phyloP scores from a whole-genome alignment of 2,329 filamentous ascomycete species.

The Fulvia fulva region DNA sequence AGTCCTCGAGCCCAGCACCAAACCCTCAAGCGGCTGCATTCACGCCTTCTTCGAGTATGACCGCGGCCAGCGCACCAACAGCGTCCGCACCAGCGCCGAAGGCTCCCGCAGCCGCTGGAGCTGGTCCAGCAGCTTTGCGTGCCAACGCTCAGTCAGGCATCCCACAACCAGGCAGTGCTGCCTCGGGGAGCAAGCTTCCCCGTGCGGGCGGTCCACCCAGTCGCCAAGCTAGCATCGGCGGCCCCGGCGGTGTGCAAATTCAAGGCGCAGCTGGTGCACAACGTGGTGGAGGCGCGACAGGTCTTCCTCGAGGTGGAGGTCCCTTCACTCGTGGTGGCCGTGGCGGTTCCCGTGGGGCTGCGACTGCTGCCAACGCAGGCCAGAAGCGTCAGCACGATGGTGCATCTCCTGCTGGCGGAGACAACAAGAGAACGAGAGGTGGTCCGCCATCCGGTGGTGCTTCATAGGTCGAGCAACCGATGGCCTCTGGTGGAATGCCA shows the following conservation, averaged over 20 bases:
- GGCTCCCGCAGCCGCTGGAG: conserved; percentile 8
- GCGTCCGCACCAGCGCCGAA: conserved; percentile 5
- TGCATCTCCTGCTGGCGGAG: conserved; percentile 23
- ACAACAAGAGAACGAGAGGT: conserved; percentile 31
- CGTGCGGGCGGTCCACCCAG: conserved; percentile 1
- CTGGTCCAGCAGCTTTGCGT: conserved; percentile 10
- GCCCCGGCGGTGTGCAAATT: conserved; percentile 11
- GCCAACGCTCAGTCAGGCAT: conserved; percentile 14
- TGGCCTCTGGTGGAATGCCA: neutral
- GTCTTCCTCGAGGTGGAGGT: conserved; percentile 21
- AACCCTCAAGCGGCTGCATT: conserved; percentile 20
- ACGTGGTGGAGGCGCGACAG: conserved; percentile 7
- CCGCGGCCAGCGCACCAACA: conserved; percentile 1
- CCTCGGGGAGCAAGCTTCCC: conserved; percentile 1
- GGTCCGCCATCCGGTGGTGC: conserved; percentile 18
- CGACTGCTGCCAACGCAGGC: conserved; percentile 26
- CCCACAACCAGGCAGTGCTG: conserved; percentile 13
- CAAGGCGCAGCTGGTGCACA: conserved; percentile 16
- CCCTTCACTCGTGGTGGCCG: conserved; percentile 24
- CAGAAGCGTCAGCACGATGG: conserved; percentile 35
- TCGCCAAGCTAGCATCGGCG: conserved; percentile 10
- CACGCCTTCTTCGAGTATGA: conserved; percentile 7
- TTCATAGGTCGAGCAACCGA: conserved; percentile 10
- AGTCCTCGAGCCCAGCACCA: conserved; percentile 7
- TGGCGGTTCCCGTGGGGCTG: conserved; percentile 21